Evolutionary conservation across 2,329 filamentous ascomycete genomes (phyloP).

Genomic region (Malbranchea cinnamomea): DNA sequence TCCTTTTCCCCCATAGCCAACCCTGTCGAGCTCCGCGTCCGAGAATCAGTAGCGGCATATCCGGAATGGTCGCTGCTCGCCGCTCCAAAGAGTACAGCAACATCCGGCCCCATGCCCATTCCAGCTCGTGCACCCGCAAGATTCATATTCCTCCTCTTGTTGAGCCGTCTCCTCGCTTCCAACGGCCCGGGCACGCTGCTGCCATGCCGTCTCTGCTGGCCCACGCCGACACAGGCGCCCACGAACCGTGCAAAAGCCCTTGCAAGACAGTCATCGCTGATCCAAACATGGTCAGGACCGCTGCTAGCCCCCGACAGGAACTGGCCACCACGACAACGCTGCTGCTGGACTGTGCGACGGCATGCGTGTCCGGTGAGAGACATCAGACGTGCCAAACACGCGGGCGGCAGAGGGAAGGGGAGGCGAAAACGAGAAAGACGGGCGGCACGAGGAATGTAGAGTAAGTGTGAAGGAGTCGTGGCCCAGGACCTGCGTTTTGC

Average conservation of each 20-base stretch:
- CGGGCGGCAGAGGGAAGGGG: neutral
- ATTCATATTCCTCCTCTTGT: constrained; percentile 41
- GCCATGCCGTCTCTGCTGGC: constrained; percentile 41
- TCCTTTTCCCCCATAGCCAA: neutral
- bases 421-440: too few species aligned
- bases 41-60: too few species aligned
- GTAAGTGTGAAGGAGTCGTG: too few species aligned
- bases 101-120: too few species aligned
- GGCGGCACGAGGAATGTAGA: too few species aligned
- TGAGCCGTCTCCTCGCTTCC: constrained; percentile 42
- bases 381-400: constrained; percentile 18
- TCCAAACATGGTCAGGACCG: constrained; percentile 26
- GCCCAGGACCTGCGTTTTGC: too few species aligned
- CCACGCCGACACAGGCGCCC: too few species aligned
- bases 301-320: too few species aligned
- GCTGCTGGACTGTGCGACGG: constrained; percentile 21
- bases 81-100: too few species aligned
- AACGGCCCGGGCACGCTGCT: constrained; percentile 48
- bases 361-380: constrained; percentile 29
- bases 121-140: constrained; percentile 23
- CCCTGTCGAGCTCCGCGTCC: too few species aligned
- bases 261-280: constrained; percentile 30
- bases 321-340: constrained; percentile 9
- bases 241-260: constrained; percentile 34
- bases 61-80: too few species aligned